A percentile compares a stretch with the other conserved stretches of the same genome.
phyloP scores from a whole-genome alignment of 2,329 filamentous ascomycete genomes.

The Polychaeton citri region DNA sequence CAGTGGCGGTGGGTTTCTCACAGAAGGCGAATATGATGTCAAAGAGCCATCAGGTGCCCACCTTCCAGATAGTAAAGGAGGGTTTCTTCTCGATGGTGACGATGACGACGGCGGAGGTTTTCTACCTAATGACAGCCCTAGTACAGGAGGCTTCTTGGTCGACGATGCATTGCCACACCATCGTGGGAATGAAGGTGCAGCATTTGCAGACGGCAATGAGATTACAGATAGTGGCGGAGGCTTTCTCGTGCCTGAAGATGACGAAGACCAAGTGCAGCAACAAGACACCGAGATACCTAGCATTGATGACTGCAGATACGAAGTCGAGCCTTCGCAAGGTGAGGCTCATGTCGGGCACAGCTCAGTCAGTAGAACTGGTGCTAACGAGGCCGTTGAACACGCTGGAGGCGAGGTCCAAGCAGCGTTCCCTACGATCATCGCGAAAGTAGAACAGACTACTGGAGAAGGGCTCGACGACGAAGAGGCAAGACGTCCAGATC shows the following conservation, averaged over 20 bases:
- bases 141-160: neutral
- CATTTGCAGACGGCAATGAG: too few species aligned
- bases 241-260: conserved; percentile 3
- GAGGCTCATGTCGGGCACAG: too few species aligned
- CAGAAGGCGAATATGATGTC: conserved; percentile 2
- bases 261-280: conserved; percentile 6
- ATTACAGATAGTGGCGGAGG: conserved; percentile 6
- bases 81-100: conserved; percentile 6
- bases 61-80: conserved; percentile 7
- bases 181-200: neutral
- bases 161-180: neutral
- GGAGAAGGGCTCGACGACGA: neutral
- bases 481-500: neutral
- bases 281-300: too few species aligned
- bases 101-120: conserved; percentile 1
- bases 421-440: neutral
- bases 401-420: too few species aligned
- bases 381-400: too few species aligned
- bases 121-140: neutral
- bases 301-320: too few species aligned
- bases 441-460: neutral
- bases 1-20: conserved; percentile 9
- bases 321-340: too few species aligned
- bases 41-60: too few species aligned
- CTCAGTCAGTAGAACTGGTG: too few species aligned